Evolutionary conservation across 2,329 filamentous ascomycete genomes (phyloP).

Genomic region (Aschersonia sp.): DNA sequence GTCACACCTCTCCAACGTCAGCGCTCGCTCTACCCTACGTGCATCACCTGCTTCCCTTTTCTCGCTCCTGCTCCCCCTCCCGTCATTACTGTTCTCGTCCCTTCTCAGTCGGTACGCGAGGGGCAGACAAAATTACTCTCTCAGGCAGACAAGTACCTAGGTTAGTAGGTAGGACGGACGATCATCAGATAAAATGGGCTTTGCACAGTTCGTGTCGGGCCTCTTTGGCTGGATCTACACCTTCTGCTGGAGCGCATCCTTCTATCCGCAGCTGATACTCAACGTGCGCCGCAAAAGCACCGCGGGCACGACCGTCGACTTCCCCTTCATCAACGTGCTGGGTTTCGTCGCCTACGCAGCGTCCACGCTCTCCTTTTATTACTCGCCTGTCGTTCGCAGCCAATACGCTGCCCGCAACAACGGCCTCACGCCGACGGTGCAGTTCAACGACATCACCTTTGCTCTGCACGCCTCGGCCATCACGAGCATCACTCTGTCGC

Average conservation of each 20-base stretch:
- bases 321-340: constrained; percentile 58
- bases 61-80: too few relatives aligned
- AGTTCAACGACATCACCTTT: constrained; percentile 82
- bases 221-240: constrained; percentile 66
- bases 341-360: constrained; percentile 63
- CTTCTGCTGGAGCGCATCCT: constrained; percentile 69
- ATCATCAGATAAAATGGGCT: constrained; percentile 8
- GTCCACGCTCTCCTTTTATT: constrained; percentile 64
- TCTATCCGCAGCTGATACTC: constrained; percentile 79
- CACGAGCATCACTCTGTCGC: constrained; percentile 58
- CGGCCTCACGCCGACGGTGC: constrained; percentile 66
- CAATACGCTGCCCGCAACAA: constrained; percentile 75
- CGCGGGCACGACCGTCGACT: constrained; percentile 74
- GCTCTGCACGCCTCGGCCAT: constrained; percentile 66
- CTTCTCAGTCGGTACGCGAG: too few relatives aligned
- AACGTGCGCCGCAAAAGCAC: constrained; percentile 69
- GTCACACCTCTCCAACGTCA: too few relatives aligned
- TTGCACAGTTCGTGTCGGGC: constrained; percentile 36
- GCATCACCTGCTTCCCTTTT: too few relatives aligned
- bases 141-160: too few relatives aligned
- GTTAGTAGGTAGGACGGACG: too few relatives aligned
- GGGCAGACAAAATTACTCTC: too few relatives aligned
- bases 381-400: constrained; percentile 57
- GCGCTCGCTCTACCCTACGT: too few relatives aligned
- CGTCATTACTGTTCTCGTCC: too few relatives aligned